Evolutionary conservation across 805 yeast species (phyloP).

Genomic region (Candida ipomoeae): DNA sequence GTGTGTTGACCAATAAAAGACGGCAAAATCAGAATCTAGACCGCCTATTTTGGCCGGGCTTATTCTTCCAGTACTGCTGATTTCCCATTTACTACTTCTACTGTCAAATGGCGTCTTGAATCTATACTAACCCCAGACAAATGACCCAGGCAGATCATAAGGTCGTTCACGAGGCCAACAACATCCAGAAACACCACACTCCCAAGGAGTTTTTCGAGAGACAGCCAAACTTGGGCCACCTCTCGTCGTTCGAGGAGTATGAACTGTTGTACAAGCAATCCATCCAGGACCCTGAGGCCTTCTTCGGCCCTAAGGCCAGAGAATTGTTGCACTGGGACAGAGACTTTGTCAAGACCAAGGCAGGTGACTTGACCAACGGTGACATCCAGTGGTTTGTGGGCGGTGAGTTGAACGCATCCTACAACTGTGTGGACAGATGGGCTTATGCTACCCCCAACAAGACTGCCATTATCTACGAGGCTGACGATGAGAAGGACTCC

Average conservation of each 20-base stretch:
- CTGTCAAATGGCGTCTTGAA: neutral
- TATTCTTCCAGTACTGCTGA: neutral
- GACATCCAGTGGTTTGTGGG: conserved; percentile 69
- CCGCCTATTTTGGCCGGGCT: neutral
- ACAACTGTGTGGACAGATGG: conserved; percentile 79
- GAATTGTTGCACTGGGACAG: conserved; percentile 50
- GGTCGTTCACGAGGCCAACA: conserved; percentile 62
- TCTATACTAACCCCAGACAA: conserved; percentile 12
- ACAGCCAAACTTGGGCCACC: conserved; percentile 59
- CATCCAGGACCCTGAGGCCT: conserved; percentile 49
- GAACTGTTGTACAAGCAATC: conserved; percentile 51
- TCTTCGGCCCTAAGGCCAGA: conserved; percentile 52
- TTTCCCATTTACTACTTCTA: no score
- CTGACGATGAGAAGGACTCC: conserved; percentile 70
- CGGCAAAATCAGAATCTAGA: neutral
- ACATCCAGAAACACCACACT: conserved; percentile 44
- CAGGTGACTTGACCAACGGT: conserved; percentile 47
- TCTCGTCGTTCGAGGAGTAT: conserved; percentile 65
- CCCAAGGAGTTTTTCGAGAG: conserved; percentile 52
- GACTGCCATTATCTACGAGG: conserved; percentile 74
- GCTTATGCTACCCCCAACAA: conserved; percentile 68
- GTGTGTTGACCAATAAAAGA: neutral
- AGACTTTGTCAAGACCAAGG: conserved; percentile 44
- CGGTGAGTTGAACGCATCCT: conserved; percentile 76
- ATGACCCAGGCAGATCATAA: conserved; percentile 35